Evolutionary conservation across 2,329 filamentous ascomycete genomes (phyloP), one percentile per base, ranked within the genome.

Genomic region (Sporothrix globosa): DNA sequence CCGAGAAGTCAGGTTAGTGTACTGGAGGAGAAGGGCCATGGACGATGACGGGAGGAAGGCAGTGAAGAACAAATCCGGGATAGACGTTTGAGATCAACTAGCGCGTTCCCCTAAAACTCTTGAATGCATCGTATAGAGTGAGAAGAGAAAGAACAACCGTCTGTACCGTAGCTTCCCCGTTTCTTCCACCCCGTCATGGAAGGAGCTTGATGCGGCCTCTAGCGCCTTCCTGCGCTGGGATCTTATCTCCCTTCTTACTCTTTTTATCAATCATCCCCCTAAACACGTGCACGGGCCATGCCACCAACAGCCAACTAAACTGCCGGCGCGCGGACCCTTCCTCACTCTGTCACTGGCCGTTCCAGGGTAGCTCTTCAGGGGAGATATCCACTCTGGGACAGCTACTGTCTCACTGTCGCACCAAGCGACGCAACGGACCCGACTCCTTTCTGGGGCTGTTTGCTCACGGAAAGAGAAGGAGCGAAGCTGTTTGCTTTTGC

Each of bases 191-290:
- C 9, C 13, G 10, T 44, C 56, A 61, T 34, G 41, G 39, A 63
- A 48, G 17, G 60, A 30, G 41, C 41, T n/a, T 46, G 24, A n/a
- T 50, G 14, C 21, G 21, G 24, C 17, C 24, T 44, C 19, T n/a
- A 2, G 61, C 61, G 11, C 65, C 21, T 54, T 54, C 65, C 65
- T 67, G 46, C 63, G 48, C 48, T 53, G 34, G 50, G 50, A 67
- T 67, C 65, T 67, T 67, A 67, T 67, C 65, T 41, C 27, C 17
- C 24, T 27, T 21, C 44, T 50, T 65, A 34, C 44, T 27, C 24
- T 50, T 48, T 44, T 69, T 69, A 52, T 69, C 67, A 69, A 69
- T 60, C 67, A 19, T 30, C 30, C 50, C 50, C n/a, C 7, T 19
- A 10, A 14, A 24, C 24, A 17, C 14, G 54, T 24, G 69, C 63